These are phyloP conservation scores for Zelopaecilomyces penicillatus DNA, from an alignment of 2,329 filamentous ascomycete species.

Conservation along the genomic window DNA sequence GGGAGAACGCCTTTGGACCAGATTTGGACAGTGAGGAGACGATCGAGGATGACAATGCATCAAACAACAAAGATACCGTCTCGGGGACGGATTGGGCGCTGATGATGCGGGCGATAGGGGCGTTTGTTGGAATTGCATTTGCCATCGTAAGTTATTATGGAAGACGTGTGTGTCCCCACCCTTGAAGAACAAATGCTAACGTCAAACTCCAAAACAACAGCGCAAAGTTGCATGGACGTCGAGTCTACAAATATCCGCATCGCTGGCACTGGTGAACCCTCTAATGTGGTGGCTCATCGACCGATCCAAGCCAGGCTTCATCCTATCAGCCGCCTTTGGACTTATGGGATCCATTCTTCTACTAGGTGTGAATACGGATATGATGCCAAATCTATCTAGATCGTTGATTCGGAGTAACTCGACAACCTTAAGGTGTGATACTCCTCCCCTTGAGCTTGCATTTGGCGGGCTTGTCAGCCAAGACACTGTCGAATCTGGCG, in stretches of 20 bases:
- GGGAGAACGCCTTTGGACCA: conserved; percentile 46
- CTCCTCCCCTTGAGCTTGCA: conserved; percentile 10
- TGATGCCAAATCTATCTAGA: conserved; percentile 61
- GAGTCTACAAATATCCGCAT: conserved; percentile 84
- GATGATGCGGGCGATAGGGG: conserved; percentile 49
- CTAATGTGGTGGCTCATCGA: conserved; percentile 96
- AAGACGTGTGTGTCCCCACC: not conserved
- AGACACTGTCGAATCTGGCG: conserved; percentile 61
- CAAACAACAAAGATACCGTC: conserved; percentile 21
- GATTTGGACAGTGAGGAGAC: conserved; percentile 23
- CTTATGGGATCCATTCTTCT: conserved; percentile 65
- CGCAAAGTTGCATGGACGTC: conserved; percentile 89
- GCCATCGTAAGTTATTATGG: conserved; percentile 59
- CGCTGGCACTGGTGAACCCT: conserved; percentile 83
- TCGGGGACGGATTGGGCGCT: conserved; percentile 64
- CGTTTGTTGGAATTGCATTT: conserved; percentile 53
- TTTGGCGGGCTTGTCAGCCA: conserved; percentile 49
- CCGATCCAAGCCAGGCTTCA: conserved; percentile 74
- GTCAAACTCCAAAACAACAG: conserved; percentile 32
- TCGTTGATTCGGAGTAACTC: conserved; percentile 22
- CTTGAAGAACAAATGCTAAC: too few species aligned
- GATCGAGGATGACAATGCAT: conserved; percentile 19
- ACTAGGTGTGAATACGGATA: conserved; percentile 65
- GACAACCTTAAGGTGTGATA: conserved; percentile 12
- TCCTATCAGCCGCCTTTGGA: conserved; percentile 68